A percentile compares a stretch with the other conserved stretches of the same genome.
These are phyloP conservation scores for Dactylella cylindrospora DNA, from an alignment of 2,329 filamentous ascomycete species.

Conservation along the genomic window DNA sequence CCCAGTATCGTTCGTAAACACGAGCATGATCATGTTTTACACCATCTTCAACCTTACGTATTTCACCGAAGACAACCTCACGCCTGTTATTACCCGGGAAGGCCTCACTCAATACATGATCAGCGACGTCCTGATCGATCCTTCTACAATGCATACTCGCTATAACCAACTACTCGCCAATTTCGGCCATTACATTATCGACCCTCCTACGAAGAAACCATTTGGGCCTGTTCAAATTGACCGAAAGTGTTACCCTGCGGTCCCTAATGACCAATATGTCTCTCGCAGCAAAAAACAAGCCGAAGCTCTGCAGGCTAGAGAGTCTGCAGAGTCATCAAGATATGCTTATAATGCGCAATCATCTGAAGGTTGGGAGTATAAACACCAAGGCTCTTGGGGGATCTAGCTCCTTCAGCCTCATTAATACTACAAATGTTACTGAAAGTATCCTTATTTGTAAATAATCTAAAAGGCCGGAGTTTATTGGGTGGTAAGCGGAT, in stretches of 20 bases:
- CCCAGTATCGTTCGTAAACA: constrained; percentile 15
- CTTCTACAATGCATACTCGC: constrained; percentile 22
- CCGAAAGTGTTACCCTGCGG: constrained; percentile 11
- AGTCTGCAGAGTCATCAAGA: background rate
- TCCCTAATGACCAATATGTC: constrained; percentile 24
- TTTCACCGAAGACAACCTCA: constrained; percentile 25
- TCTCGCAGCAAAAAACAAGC: constrained; percentile 11
- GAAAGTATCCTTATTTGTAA: no score
- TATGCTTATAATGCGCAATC: background rate
- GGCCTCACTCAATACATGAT: constrained; percentile 37
- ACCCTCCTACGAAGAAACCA: constrained; percentile 23
- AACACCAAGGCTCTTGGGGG: constrained; percentile 25
- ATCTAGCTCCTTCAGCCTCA: no score
- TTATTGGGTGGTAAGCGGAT: no score
- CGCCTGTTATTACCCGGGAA: constrained; percentile 33
- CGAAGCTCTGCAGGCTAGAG: constrained; percentile 13
- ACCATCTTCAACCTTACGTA: constrained; percentile 29
- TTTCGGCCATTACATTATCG: constrained; percentile 24
- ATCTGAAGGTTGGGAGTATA: background rate
- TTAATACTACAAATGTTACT: no score
- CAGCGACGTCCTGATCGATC: constrained; percentile 16
- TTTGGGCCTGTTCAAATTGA: constrained; percentile 27
- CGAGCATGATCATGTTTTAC: constrained; percentile 27
- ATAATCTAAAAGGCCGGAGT: no score
- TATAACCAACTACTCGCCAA: constrained; percentile 23